A percentile compares a stretch with the other conserved stretches of the same genome.
Conservation (phyloP, 345 rosid genomes). For the Alliaria petiolata region DNA sequence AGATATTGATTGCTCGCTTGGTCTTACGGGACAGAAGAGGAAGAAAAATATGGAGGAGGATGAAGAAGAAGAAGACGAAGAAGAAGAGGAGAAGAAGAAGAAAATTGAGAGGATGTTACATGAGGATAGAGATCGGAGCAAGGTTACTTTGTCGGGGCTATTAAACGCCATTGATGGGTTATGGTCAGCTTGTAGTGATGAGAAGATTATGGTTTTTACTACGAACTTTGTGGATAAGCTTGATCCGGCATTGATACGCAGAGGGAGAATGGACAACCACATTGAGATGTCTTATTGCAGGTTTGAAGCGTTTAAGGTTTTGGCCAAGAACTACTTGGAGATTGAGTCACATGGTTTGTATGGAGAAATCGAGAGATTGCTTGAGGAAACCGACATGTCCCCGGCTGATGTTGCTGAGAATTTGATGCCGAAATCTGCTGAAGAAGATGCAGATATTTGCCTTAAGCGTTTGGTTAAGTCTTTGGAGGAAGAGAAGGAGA, state of each 20-base stretch:
- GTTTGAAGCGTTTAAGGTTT: conserved; percentile 44
- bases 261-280: conserved; percentile 49
- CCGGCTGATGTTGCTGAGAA: conserved; percentile 45
- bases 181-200: conserved; percentile 50
- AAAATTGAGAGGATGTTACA: neutral
- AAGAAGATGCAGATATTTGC: conserved; percentile 28
- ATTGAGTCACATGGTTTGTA: conserved; percentile 31
- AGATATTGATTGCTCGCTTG: conserved; percentile 40
- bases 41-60: conserved; percentile 14
- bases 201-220: conserved; percentile 44
- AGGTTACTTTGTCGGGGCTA: conserved; percentile 45
- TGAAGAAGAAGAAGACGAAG: neutral
- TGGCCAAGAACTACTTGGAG: conserved; percentile 42
- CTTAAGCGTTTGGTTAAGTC: conserved; percentile 31
- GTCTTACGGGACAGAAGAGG: conserved; percentile 22
- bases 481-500: conserved; percentile 31
- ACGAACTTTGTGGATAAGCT: conserved; percentile 43
- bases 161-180: conserved; percentile 48
- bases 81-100: neutral
- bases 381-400: conserved; percentile 26
- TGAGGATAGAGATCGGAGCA: conserved; percentile 12
- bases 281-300: conserved; percentile 45
- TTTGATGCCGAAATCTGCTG: conserved; percentile 37
- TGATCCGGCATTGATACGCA: conserved; percentile 44
- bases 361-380: conserved; percentile 6